A percentile compares a stretch with the other conserved stretches of the same genome.
phyloP scores from a whole-genome alignment of 2,329 filamentous ascomycete genomes.

The Cladosporium colombiae region DNA sequence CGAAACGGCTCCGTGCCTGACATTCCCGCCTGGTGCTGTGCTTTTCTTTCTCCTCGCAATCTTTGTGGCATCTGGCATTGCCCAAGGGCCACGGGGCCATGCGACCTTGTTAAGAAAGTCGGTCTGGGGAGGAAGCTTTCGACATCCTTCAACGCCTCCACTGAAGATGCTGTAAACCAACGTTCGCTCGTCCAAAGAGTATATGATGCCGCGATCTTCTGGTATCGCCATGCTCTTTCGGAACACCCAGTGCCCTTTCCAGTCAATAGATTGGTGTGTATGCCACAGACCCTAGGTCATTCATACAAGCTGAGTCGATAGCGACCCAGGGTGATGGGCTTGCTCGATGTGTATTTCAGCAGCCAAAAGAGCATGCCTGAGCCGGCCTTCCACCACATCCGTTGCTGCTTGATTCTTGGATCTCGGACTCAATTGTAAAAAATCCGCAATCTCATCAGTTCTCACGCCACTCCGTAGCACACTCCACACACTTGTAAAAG shows the following conservation, averaged over 20 bases:
- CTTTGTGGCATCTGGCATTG: not conserved
- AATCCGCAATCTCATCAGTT: slow-evolving; percentile 28
- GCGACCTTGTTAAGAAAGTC: not conserved
- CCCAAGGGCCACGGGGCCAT: not conserved
- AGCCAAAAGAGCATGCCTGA: not conserved
- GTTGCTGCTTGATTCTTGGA: not conserved
- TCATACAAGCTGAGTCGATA: not conserved
- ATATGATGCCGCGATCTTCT: not conserved
- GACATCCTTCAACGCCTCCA: not conserved
- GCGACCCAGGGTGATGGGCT: not conserved
- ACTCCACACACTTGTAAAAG: slow-evolving; percentile 70
- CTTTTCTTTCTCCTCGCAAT: not conserved
- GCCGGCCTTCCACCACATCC: not conserved
- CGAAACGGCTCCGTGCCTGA: not conserved
- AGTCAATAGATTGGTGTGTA: not conserved
- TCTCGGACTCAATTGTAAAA: not conserved
- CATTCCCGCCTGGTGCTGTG: not conserved
- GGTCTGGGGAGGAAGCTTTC: not conserved
- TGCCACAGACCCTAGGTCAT: not conserved
- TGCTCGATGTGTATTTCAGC: not conserved
- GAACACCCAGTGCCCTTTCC: not conserved
- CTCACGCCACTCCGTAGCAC: slow-evolving; percentile 49
- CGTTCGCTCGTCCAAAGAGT: not conserved
- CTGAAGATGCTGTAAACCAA: not conserved
- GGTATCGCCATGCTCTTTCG: not conserved